Evolutionary conservation across 805 yeast genomes (phyloP), one percentile per base, ranked within the genome.

Genomic region (Teunomyces gatunensis): DNA sequence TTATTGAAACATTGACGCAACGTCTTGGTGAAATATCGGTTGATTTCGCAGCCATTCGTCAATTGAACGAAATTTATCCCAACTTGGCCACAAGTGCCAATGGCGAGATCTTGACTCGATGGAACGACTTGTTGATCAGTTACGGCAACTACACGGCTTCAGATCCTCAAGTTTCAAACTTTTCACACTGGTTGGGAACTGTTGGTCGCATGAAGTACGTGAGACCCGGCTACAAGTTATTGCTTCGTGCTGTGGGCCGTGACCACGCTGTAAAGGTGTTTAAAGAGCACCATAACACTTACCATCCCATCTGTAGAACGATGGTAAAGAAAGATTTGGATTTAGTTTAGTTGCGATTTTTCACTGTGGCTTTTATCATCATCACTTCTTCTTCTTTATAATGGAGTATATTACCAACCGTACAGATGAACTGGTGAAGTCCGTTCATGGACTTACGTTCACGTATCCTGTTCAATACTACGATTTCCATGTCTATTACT

Each of bases 131-230:
- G 32, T 42, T 62, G 20, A 58, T 65, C 36, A 58, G 48, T 17
- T 53, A 51, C 43, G 69, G 68, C 1, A 29, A 51, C 3, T 56
- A 45, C 29, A 17, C 39, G 2, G 46, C 47, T 2, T 17, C 30
- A 2, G 61, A 60, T 28, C 50, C 44, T 5, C 34, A 52, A 3
- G 69, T 61, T 3, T 23, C 28, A 4, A 44, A 47, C 7, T 65
- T 62, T 51, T 58, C 69, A 6, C 35, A 39, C 21, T 90, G 96
- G 96, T 75, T 90, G 47, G 95, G 92, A 10, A 83, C 91, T 2
- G 94, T 90, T 18, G 97, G 97, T 17, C 80, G 97, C 73, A 90
- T 90, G 97, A 90, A 90, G 71, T 90, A 84, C 61, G 96, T 88
- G 21, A 79, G 97, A 65, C 96, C 97, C 27, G 89, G 94, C 3